Evolutionary conservation across 306 rosid species (phyloP).

Genomic region (Ziziphus jujuba): DNA sequence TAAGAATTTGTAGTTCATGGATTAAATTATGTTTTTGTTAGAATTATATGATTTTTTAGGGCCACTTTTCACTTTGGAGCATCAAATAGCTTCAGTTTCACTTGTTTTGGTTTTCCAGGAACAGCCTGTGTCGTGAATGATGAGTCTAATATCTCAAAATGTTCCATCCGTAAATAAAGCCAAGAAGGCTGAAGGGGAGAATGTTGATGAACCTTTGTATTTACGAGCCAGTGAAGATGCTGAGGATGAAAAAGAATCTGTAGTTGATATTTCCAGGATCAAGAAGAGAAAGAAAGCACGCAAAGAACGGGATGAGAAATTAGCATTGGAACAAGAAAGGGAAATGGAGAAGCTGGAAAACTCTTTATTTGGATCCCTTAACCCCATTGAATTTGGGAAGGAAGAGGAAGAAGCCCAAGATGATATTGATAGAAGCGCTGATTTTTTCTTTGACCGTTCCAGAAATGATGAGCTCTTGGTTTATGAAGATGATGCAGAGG

Average conservation of each 20-base stretch:
- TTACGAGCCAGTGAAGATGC: constrained; percentile 23
- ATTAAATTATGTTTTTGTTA: no score
- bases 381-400: constrained; percentile 69
- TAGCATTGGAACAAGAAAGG: constrained; percentile 47
- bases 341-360: constrained; percentile 76
- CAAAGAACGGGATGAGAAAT: constrained; percentile 34
- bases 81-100: background rate
- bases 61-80: background rate
- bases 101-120: constrained; percentile 34
- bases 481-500: constrained; percentile 42
- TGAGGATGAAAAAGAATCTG: constrained; percentile 19
- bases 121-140: constrained; percentile 33
- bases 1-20: no score
- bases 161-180: constrained; percentile 27
- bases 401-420: constrained; percentile 36
- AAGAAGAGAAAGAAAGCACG: constrained; percentile 64
- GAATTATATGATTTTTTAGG: background rate
- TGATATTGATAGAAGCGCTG: constrained; percentile 29
- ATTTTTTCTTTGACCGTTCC: constrained; percentile 66
- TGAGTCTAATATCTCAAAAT: constrained; percentile 86
- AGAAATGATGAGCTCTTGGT: constrained; percentile 44
- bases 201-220: constrained; percentile 26
- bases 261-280: constrained; percentile 28
- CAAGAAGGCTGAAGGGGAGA: constrained; percentile 40
- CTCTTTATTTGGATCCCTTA: constrained; percentile 69